Evolutionary conservation across 2,329 filamentous ascomycete species (phyloP).

Genomic region (Phialocephala sp.): DNA sequence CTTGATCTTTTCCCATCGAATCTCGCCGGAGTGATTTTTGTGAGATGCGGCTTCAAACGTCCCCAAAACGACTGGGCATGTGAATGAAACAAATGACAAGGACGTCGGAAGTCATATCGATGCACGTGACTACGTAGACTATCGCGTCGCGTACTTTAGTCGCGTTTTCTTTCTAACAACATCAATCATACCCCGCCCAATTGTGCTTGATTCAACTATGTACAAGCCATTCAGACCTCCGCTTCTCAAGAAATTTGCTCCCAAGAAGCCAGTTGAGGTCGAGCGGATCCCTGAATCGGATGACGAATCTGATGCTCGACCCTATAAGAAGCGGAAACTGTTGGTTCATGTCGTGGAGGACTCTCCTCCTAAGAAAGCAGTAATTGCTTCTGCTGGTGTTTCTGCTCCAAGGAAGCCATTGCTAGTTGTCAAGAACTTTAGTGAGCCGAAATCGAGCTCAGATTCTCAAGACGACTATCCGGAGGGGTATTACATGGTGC

Average conservation of each 20-base stretch:
- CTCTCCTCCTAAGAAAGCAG: conserved; percentile 25
- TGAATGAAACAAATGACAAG: no score
- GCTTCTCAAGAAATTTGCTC: conserved; percentile 33
- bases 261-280: conserved; percentile 24
- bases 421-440: conserved; percentile 36
- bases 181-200: background rate
- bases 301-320: conserved; percentile 32
- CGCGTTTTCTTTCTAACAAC: background rate
- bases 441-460: conserved; percentile 26
- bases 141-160: conserved; percentile 2
- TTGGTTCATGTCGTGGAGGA: conserved; percentile 38
- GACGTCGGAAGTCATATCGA: no score
- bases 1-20: no score
- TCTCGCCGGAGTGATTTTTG: no score
- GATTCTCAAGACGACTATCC: conserved; percentile 16
- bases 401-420: conserved; percentile 42
- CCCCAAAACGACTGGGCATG: no score
- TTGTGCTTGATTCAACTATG: conserved; percentile 29
- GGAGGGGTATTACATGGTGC: conserved; percentile 43
- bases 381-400: conserved; percentile 30
- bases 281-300: conserved; percentile 30
- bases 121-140: background rate
- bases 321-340: conserved; percentile 38
- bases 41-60: no score
- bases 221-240: conserved; percentile 44